A percentile compares a stretch with the other conserved stretches of the same genome.
Evolutionary conservation across 1,284 basidiomycete genomes (phyloP).

Genomic region (Schizophyllum commune): DNA sequence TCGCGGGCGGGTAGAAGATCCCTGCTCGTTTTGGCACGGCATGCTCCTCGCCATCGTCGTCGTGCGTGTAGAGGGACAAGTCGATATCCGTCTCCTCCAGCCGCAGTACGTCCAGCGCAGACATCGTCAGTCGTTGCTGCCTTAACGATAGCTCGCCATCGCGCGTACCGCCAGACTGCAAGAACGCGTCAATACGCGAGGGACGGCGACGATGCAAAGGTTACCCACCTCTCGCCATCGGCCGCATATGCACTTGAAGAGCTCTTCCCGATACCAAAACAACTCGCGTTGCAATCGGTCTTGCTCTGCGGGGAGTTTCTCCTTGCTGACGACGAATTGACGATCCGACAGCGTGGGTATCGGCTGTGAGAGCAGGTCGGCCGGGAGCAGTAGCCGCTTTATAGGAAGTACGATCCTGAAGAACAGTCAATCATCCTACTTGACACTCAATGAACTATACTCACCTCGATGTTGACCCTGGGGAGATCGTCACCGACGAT

Average conservation of each 20-base stretch:
- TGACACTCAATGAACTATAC: too few relatives aligned
- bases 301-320: constrained; percentile 52
- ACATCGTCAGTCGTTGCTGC: constrained; percentile 64
- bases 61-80: constrained; percentile 40
- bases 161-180: constrained; percentile 67
- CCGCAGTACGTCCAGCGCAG: constrained; percentile 70
- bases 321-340: constrained; percentile 88
- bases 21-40: constrained; percentile 20
- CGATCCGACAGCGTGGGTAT: constrained; percentile 82
- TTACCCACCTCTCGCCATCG: constrained; percentile 74
- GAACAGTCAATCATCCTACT: too few relatives aligned
- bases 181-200: constrained; percentile 3
- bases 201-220: too few relatives aligned
- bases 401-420: constrained; percentile 75
- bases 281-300: constrained; percentile 61
- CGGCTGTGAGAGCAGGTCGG: constrained; percentile 49
- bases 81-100: constrained; percentile 54
- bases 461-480: constrained; percentile 78
- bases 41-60: constrained; percentile 20
- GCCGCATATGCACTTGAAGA: constrained; percentile 63
- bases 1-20: constrained; percentile 39
- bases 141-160: constrained; percentile 70
- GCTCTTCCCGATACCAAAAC: constrained; percentile 91
- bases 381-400: constrained; percentile 55
- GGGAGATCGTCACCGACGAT: constrained; percentile 62